Evolutionary conservation across 2,329 filamentous ascomycete genomes (phyloP).

Genomic region (Myriosclerotinia scirpicola): DNA sequence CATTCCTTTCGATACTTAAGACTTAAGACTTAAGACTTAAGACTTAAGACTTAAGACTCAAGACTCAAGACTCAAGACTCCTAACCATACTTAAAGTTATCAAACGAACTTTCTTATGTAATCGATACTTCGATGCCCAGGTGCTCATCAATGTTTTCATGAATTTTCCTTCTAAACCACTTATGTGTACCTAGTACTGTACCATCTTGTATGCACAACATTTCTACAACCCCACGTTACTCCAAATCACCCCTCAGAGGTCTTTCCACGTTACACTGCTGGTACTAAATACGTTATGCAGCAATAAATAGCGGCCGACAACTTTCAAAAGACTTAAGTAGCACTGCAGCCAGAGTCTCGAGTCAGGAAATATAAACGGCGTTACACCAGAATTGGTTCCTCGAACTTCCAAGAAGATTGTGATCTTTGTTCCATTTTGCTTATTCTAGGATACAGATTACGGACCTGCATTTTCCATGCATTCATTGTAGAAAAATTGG

Average conservation of each 20-base stretch:
- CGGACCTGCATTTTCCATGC: slow-evolving; percentile 2
- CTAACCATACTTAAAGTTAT: not conserved
- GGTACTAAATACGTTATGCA: slow-evolving; percentile 20
- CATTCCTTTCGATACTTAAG: not conserved
- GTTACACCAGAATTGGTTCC: not conserved
- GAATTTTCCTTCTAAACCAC: not conserved
- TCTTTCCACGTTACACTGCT: slow-evolving; percentile 15
- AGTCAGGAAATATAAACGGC: not conserved
- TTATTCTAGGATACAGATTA: not conserved
- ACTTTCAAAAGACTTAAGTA: slow-evolving; percentile 3
- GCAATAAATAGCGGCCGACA: slow-evolving; percentile 11
- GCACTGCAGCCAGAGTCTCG: slow-evolving; percentile 10
- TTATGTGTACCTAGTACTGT: not conserved
- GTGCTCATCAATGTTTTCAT: not conserved
- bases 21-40: not conserved
- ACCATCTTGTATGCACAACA: slow-evolving; percentile 17
- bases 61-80: not conserved
- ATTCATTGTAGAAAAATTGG: not conserved
- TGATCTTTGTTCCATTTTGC: slow-evolving; percentile 10
- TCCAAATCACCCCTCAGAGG: slow-evolving; percentile 16
- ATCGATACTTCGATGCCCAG: not conserved
- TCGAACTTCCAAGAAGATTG: not conserved
- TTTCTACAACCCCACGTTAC: slow-evolving; percentile 18
- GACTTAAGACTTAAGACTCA: not conserved
- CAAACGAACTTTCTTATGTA: not conserved